These are phyloP conservation scores for Globisporangium lucens DNA, from an alignment of 352 stramenopile species.

Conservation along the genomic window DNA sequence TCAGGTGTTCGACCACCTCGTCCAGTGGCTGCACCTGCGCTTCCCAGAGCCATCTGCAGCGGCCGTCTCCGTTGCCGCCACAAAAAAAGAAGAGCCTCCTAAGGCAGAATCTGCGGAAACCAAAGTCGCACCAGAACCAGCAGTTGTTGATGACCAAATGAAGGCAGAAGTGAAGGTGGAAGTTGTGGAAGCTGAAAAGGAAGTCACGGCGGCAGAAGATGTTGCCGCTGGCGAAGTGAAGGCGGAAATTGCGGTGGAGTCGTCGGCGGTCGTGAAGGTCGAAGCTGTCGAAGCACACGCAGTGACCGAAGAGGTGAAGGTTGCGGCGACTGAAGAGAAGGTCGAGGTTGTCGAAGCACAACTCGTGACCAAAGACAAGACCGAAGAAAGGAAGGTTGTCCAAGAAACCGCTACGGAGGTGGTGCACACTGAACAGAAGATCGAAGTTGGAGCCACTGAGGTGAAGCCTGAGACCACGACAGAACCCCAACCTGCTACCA, in stretches of 20 bases:
- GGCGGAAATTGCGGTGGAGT: too few species aligned
- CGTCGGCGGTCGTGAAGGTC: neutral
- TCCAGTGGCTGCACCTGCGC: conserved; percentile 40
- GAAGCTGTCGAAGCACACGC: neutral
- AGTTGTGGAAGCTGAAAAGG: neutral
- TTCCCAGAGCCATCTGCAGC: conserved; percentile 25
- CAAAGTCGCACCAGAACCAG: neutral
- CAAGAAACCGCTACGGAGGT: neutral
- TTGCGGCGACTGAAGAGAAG: neutral
- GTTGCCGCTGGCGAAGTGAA: neutral
- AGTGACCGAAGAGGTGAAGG: neutral
- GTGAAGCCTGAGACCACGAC: neutral
- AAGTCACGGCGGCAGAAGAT: neutral
- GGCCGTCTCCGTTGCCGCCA: neutral
- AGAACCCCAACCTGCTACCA: neutral
- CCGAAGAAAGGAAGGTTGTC: neutral
- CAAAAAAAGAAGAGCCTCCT: conserved; percentile 15
- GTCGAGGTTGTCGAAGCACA: neutral
- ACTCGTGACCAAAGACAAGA: neutral
- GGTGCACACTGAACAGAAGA: neutral
- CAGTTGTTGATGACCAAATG: neutral
- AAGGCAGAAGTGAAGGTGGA: neutral
- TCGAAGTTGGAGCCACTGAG: neutral
- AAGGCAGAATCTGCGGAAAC: conserved; percentile 12
- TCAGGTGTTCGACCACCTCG: conserved; percentile 36